These are phyloP conservation scores for Viola pubescens DNA, from an alignment of 441 rosid genomes.

Conservation along the genomic window DNA sequence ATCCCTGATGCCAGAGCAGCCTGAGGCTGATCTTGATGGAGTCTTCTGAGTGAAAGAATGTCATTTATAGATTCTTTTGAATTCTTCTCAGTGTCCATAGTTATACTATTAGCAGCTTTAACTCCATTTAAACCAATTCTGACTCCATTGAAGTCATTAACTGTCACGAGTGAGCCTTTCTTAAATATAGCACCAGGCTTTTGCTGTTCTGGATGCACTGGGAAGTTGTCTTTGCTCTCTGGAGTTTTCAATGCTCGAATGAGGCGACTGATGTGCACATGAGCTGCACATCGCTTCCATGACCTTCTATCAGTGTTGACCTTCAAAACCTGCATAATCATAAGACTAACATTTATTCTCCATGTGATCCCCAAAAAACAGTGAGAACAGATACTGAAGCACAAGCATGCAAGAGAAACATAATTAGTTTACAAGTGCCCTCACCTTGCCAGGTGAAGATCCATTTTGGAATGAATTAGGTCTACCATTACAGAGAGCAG, in stretches of 20 bases:
- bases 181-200: slow-evolving; percentile 31
- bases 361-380: background rate
- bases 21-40: slow-evolving; percentile 23
- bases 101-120: slow-evolving; percentile 11
- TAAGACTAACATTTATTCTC: slow-evolving; percentile 10
- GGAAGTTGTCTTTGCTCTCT: slow-evolving; percentile 29
- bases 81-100: slow-evolving; percentile 18
- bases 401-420: slow-evolving; percentile 4
- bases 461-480: slow-evolving; percentile 24
- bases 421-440: background rate
- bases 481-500: slow-evolving; percentile 28
- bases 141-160: slow-evolving; percentile 21
- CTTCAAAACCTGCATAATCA: slow-evolving; percentile 28
- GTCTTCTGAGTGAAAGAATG: slow-evolving; percentile 19
- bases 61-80: slow-evolving; percentile 23
- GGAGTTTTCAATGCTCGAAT: slow-evolving; percentile 37
- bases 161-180: slow-evolving; percentile 23
- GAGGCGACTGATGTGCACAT: slow-evolving; percentile 57
- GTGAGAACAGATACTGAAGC: background rate
- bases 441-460: slow-evolving; percentile 38
- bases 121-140: slow-evolving; percentile 25
- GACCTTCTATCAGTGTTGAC: slow-evolving; percentile 23
- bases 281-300: slow-evolving; percentile 53
- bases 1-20: slow-evolving; percentile 21
- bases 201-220: slow-evolving; percentile 21